Conservation (phyloP, 108 stramenopile species). For the Skeletonema menzelii region DNA sequence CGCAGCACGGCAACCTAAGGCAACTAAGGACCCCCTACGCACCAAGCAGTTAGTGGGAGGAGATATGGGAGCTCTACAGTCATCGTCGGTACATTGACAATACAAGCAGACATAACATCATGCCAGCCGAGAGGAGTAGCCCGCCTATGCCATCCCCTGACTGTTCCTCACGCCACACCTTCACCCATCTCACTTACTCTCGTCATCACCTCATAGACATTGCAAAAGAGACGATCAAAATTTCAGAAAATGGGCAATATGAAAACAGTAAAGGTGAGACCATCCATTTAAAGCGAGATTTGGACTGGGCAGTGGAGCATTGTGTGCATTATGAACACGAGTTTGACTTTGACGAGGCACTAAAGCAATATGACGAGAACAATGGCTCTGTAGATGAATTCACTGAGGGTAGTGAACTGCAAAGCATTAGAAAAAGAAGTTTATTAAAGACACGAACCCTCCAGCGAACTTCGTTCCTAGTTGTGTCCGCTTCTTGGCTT, state of each 20-base stretch:
- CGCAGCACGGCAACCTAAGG: neutral
- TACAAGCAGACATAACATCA: neutral
- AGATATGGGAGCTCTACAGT: neutral
- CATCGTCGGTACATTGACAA: neutral
- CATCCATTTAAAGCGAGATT: conserved; percentile 22
- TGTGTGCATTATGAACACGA: conserved; percentile 35
- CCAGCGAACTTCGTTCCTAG: conserved; percentile 37
- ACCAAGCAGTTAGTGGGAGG: neutral
- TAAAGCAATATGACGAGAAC: conserved; percentile 7
- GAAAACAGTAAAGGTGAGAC: conserved; percentile 18
- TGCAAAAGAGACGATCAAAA: conserved; percentile 43
- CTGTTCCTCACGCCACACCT: conserved; percentile 16
- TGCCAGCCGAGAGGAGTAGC: neutral
- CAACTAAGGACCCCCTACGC: no score
- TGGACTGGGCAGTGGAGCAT: conserved; percentile 37
- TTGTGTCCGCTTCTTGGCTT: conserved; percentile 40
- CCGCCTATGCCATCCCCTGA: neutral
- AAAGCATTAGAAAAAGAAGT: neutral
- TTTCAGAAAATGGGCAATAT: conserved; percentile 38
- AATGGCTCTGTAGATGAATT: conserved; percentile 9
- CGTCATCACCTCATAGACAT: conserved; percentile 43
- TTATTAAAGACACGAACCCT: neutral
- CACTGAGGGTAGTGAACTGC: neutral
- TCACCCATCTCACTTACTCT: conserved; percentile 45
- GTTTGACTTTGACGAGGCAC: conserved; percentile 29